Percentiles rank a stretch among this genome's conserved stretches.
These are phyloP conservation scores for Claviceps monticola DNA, from an alignment of 2,329 filamentous ascomycete genomes.

Conservation along the genomic window DNA sequence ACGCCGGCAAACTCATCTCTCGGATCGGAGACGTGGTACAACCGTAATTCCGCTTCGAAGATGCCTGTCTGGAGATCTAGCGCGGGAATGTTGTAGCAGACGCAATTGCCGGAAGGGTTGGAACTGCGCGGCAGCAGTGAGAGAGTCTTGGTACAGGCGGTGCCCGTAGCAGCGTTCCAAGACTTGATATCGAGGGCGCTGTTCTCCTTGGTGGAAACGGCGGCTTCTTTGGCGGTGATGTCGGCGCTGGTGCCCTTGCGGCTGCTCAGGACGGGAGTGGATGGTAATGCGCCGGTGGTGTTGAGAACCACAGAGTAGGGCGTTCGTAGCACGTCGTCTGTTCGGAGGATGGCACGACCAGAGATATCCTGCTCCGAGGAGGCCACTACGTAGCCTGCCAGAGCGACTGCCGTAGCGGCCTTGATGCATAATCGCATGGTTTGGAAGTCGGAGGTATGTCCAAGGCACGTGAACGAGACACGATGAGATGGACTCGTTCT, in stretches of 20 bases:
- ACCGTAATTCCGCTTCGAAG: conserved; percentile 63
- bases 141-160: conserved; percentile 47
- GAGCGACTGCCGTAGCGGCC: conserved; percentile 1
- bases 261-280: not conserved
- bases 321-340: conserved; percentile 4
- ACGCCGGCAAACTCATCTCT: conserved; percentile 39
- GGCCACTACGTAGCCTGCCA: not conserved
- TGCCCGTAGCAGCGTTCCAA: conserved; percentile 41
- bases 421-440: conserved; percentile 1
- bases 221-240: conserved; percentile 8
- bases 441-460: not conserved
- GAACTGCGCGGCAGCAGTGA: conserved; percentile 39
- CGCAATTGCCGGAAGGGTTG: conserved; percentile 63
- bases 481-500: not conserved
- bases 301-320: conserved; percentile 2
- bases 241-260: conserved; percentile 4
- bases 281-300: not conserved
- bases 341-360: not conserved
- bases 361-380: not conserved
- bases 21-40: conserved; percentile 55
- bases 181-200: conserved; percentile 37
- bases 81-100: conserved; percentile 70
- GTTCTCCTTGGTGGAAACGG: conserved; percentile 24
- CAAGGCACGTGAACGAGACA: not conserved
- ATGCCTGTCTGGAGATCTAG: conserved; percentile 53